phyloP scores from a whole-genome alignment of 179 eudicot species.

The Dionaea muscipula region DNA sequence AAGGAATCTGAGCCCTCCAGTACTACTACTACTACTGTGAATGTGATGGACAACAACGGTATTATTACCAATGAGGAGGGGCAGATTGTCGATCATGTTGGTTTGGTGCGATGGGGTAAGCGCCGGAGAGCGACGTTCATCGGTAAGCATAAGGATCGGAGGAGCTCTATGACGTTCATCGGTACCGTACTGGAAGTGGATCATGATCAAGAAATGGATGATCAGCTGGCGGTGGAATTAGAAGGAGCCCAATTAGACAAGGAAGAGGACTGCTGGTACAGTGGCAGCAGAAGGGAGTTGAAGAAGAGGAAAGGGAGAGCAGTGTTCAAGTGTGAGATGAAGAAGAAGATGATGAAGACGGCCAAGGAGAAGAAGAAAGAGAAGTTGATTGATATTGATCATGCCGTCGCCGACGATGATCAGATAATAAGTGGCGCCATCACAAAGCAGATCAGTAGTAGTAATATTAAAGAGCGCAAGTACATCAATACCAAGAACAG shows the following conservation, averaged over 20 bases:
- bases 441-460: no score
- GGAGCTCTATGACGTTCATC: conserved; percentile 12
- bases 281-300: background rate
- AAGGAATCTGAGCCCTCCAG: background rate
- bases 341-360: conserved; percentile 12
- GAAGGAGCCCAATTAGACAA: conserved; percentile 6
- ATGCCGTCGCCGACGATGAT: conserved; percentile 20
- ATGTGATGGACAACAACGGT: background rate
- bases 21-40: background rate
- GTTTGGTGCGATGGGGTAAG: conserved; percentile 31
- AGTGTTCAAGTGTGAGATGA: conserved; percentile 12
- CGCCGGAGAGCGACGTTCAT: conserved; percentile 35
- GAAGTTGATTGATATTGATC: conserved; percentile 15
- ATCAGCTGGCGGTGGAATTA: conserved; percentile 2
- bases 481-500: conserved; percentile 36
- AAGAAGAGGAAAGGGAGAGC: background rate
- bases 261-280: background rate
- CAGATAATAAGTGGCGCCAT: conserved; percentile 14
- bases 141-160: conserved; percentile 25
- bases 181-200: conserved; percentile 3
- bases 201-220: conserved; percentile 9
- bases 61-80: background rate
- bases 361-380: conserved; percentile 23
- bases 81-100: background rate
- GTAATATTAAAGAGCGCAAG: conserved; percentile 19